Conservation (phyloP, 148 eudicot species). For the Amaranthus cruentus region DNA sequence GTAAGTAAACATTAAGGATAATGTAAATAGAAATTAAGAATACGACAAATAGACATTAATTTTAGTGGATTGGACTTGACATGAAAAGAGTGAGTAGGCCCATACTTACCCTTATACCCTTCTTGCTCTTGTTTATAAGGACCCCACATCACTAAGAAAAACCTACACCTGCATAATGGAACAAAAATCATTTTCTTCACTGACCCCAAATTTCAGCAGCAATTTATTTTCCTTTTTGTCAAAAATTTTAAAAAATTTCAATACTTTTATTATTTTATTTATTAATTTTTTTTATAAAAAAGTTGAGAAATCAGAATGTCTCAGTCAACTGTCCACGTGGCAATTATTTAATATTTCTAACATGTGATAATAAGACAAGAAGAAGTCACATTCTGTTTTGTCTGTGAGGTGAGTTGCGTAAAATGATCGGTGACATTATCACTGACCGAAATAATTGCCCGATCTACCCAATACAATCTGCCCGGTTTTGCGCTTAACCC, state of each 20-base stretch:
- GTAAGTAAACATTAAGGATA: too few relatives aligned
- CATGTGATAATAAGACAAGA: background rate
- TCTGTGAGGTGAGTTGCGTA: constrained; percentile 13
- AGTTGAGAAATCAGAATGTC: constrained; percentile 9
- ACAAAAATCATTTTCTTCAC: constrained; percentile 18
- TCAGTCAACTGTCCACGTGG: constrained; percentile 29
- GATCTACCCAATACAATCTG: constrained; percentile 28
- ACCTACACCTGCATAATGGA: constrained; percentile 20
- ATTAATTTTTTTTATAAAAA: background rate
- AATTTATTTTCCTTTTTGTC: background rate
- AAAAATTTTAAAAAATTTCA: too few relatives aligned
- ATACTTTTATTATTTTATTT: too few relatives aligned
- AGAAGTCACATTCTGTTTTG: constrained; percentile 16
- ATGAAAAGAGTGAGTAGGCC: background rate
- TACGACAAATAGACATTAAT: too few relatives aligned
- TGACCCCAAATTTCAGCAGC: constrained; percentile 14
- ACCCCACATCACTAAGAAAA: constrained; percentile 4
- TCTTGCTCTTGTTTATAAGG: background rate
- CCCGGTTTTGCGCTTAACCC: constrained; percentile 18
- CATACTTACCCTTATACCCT: constrained; percentile 10
- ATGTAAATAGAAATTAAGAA: too few relatives aligned
- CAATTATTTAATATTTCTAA: background rate
- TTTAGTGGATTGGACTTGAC: too few relatives aligned
- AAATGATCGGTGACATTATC: constrained; percentile 20
- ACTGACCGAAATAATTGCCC: constrained; percentile 15